A percentile compares a stretch with the other conserved stretches of the same genome.
phyloP scores from a whole-genome alignment of 352 stramenopile genomes.

The Globisporangium apiculatum region DNA sequence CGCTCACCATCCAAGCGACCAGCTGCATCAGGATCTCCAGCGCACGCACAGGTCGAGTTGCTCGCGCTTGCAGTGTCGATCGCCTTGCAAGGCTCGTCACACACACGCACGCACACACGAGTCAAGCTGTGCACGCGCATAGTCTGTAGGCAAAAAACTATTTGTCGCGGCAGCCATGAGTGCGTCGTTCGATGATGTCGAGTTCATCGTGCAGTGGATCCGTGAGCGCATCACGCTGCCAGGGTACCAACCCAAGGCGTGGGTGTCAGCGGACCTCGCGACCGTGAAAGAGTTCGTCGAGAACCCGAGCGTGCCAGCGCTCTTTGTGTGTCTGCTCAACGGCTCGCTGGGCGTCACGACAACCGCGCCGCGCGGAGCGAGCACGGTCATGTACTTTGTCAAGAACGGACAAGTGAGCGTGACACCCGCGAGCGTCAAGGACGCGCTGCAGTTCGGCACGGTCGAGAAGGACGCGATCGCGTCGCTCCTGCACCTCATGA shows the following conservation, averaged over 20 bases:
- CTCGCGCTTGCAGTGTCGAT: too few relatives aligned
- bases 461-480: slow-evolving; percentile 71
- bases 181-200: slow-evolving; percentile 81
- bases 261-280: slow-evolving; percentile 68
- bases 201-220: slow-evolving; percentile 82
- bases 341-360: slow-evolving; percentile 48
- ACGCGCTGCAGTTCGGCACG: slow-evolving; percentile 69
- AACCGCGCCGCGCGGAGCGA: slow-evolving; percentile 35
- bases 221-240: slow-evolving; percentile 70
- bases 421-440: slow-evolving; percentile 46
- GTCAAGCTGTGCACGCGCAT: too few relatives aligned
- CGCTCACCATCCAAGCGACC: too few relatives aligned
- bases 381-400: slow-evolving; percentile 82
- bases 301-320: slow-evolving; percentile 46
- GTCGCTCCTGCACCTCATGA: slow-evolving; percentile 82
- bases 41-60: too few relatives aligned
- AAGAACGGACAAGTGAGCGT: slow-evolving; percentile 77
- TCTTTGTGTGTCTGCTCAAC: slow-evolving; percentile 58
- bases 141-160: too few relatives aligned
- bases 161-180: slow-evolving; percentile 30
- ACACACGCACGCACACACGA: too few relatives aligned
- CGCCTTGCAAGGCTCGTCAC: too few relatives aligned
- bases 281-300: slow-evolving; percentile 84
- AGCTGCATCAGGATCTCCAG: too few relatives aligned
- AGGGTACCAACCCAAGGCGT: slow-evolving; percentile 59